Base-by-base conservation (phyloP, 495 filamentous ascomycete genomes). In the Pyrenula aspistea region DNA sequence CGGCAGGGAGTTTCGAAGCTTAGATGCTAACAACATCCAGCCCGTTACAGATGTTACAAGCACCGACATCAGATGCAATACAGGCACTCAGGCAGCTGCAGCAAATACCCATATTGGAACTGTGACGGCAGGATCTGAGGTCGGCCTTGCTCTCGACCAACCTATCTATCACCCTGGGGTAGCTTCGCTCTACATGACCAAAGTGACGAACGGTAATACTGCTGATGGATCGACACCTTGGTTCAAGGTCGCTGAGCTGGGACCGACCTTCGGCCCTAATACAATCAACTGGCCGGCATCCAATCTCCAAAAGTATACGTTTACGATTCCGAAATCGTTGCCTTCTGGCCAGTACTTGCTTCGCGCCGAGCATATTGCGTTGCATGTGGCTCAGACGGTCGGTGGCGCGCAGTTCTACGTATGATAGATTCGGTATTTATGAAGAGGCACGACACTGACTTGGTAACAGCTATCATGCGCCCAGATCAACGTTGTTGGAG, bases 341-440 rank as follows among this genome's bases (percentile, higher is more conserved):
- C 70, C 75, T 0, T 67, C 65, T 51, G 83, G 83, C 54, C 77
- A 84, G 56, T 86, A 86, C 58, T 77, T 86, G 54, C 68, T 85
- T 53, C 75, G 83, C 2, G 78, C 79, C 55, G 81, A 85, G 63
- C 74, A 76, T 20, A 73, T 85, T n/a, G 80, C 31, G 8, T 15
- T 42, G 4, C 31, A 42, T 15, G 31, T 42, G 15, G 31, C 78
- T 11, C 62, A 42, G 31, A 8, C 31, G 15, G 31, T 15, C 8
- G 31, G 31, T 15, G 31, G 31, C 31, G 31, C 31, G 31, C 31
- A 42, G 15, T 42, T 42, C 31, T 42, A 42, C 31, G 31, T 42
- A 42, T 42, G 31, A 42, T 42, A 8, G 8, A 4, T 8, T 8
- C 31, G 8, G 8, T 42, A 42, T 15, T 42, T 4, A 15, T 15